Base-by-base conservation (phyloP, 352 stramenopile species). In the Phytophthora aleatoria region DNA sequence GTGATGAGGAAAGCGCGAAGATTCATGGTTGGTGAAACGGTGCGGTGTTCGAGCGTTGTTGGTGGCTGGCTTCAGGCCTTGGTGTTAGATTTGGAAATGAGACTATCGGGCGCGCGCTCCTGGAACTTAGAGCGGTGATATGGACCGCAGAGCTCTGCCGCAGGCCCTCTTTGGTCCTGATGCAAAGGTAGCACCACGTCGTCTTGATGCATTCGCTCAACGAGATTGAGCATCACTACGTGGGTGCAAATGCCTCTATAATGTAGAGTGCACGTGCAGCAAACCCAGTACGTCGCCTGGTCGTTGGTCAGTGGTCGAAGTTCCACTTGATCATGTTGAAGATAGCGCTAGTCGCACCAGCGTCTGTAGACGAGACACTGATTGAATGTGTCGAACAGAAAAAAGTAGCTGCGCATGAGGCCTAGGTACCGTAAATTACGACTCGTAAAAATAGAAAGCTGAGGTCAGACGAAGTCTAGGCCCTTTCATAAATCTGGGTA, bases 261-360 rank as follows among this genome's bases (percentile, higher is more conserved):
- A 5, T 45, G 10, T 45, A 26, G 39, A 45, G 39, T 45, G 38
- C 38, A 44, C 15, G 38, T 16, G 38, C 12, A 44, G 12, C 38
- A 45, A 13, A 41, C 35, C 12, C 35, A n/a, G 35, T 41, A 41
- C 35, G 12, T 41, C 35, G 35, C 31, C 31, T 36, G 31, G 31
- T 20, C 20, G 20, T 20, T 20, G 20, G 20, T 20, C 20, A 20
- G 20, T 20, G 20, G 0, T 36, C 31, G 31, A 36, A 36, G 31
- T 41, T 41, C 35, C 35, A 41, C 35, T 41, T 41, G 35, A 41
- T 41, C 35, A 41, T 41, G 35, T 41, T 41, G 35, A 41, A 41
- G 35, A 41, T 41, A 41, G 12, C 35, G 35, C 35, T 41, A 41
- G 35, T 41, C 35, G 35, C 35, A 41, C 35, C 31, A 36, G 31